These are phyloP conservation scores for Kwoniella newhampshirensis DNA, from an alignment of 768 basidiomycete species.

Conservation along the genomic window DNA sequence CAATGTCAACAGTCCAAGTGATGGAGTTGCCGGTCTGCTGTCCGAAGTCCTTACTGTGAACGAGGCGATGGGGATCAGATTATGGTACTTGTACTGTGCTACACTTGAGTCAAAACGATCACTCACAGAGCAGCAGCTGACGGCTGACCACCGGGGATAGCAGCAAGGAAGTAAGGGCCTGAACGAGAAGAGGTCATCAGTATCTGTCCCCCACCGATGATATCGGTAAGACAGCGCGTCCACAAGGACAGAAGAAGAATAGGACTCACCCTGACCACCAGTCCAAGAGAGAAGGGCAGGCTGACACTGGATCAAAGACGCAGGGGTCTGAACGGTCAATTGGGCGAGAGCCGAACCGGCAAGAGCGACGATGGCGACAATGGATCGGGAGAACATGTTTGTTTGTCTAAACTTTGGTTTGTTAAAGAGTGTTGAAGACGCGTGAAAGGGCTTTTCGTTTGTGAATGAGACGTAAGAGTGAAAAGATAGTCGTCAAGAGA, in stretches of 20 bases:
- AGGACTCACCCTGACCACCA: slow-evolving; percentile 30
- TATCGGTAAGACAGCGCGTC: too few relatives aligned
- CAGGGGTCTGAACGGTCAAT: slow-evolving; percentile 36
- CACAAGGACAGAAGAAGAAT: not conserved
- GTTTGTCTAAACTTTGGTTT: too few relatives aligned
- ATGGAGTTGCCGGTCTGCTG: slow-evolving; percentile 27
- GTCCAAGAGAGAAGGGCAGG: slow-evolving; percentile 34
- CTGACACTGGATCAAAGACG: slow-evolving; percentile 40
- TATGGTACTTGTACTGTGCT: not conserved
- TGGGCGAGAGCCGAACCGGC: slow-evolving; percentile 34
- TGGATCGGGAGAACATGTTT: slow-evolving; percentile 26
- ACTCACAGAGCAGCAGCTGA: slow-evolving; percentile 38
- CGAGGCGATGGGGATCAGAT: not conserved
- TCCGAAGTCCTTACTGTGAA: slow-evolving; percentile 31
- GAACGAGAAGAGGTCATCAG: not conserved
- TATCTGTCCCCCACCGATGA: too few relatives aligned
- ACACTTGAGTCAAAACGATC: not conserved
- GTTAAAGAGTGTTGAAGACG: too few relatives aligned
- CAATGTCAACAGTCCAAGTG: slow-evolving; percentile 46
- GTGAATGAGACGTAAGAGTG: too few relatives aligned
- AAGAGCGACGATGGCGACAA: slow-evolving; percentile 19
- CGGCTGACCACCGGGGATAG: slow-evolving; percentile 43
- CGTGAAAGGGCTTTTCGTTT: too few relatives aligned
- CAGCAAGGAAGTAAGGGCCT: slow-evolving; percentile 41
- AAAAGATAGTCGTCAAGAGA: too few relatives aligned